Base-by-base conservation (phyloP, 768 basidiomycete species). In the Amanita subjunquillea region DNA sequence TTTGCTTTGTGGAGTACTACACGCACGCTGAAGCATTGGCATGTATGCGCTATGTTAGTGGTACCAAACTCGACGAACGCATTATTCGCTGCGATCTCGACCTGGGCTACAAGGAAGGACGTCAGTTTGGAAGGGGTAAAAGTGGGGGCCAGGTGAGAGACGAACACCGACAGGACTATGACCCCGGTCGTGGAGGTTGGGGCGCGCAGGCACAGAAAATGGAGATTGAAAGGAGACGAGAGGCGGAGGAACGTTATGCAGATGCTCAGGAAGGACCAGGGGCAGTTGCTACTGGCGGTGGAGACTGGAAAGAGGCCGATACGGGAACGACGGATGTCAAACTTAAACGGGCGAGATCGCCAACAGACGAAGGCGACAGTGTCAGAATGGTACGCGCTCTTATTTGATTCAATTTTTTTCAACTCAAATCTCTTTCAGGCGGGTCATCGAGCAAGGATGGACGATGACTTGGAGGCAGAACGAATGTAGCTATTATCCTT, bases 41-140 rank as follows among this genome's bases (percentile, higher is more conserved):
- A 39, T 85, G 87, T 56, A 84, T 98, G 80, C 83, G 87, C 45
- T 94, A 96, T 66, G 81, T 98, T 60, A 92, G 89, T 48, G 96
- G 95, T n/a, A 93, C 94, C 34, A 98, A 98, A 72, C 82, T 99
- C 20, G 96, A 99, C 68, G 96, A 99, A 69, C 87, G 96, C 32
- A 91, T 99, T 60, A 95, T 99, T 57, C 87, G 96, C 44, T 97
- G 94, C 63, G 96, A 99, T 72, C 72, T 99, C 62, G 96, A 99
- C 72, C 75, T 93, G 25, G 96, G 96, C 5, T 99, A 97, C 69
- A 83, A 83, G 63, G 96, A 99, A 63, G 95, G 95, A 12, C 75
- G 96, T 56, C 96, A 99, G 68, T 99, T 97, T 57, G 96, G 96
- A 29, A 75, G 96, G 55, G 96, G 96, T 25, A 97, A 94, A 68